A percentile compares a stretch with the other conserved stretches of the same genome.
Conservation (phyloP, 345 rosid species). For the Leavenworthia alabamica region DNA sequence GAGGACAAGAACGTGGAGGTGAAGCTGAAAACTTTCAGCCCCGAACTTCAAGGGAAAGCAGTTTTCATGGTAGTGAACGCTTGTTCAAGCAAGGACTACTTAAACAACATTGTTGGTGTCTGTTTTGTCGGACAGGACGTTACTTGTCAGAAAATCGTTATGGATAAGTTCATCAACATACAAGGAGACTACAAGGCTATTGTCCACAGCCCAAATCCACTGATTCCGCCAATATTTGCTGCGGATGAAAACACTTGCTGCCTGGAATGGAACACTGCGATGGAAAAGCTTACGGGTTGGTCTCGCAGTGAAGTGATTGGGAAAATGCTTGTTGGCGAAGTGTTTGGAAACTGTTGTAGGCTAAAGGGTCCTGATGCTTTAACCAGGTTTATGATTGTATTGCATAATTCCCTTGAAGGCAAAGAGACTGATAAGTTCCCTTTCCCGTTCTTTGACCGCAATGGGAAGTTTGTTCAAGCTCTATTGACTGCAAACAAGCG, state of each 20-base stretch:
- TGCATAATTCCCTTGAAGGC: constrained; percentile 86
- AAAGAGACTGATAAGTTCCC: constrained; percentile 79
- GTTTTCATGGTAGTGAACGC: constrained; percentile 87
- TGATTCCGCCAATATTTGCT: constrained; percentile 97
- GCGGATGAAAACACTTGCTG: constrained; percentile 87
- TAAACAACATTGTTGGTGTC: constrained; percentile 80
- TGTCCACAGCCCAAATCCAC: constrained; percentile 81
- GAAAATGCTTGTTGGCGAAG: constrained; percentile 88
- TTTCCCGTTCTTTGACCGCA: constrained; percentile 67
- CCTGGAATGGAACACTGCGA: constrained; percentile 95
- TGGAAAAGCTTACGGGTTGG: constrained; percentile 96
- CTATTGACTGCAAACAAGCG: constrained; percentile 88
- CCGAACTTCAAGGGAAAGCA: constrained; percentile 49
- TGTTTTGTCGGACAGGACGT: constrained; percentile 95
- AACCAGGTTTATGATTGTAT: constrained; percentile 83
- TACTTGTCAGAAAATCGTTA: constrained; percentile 80
- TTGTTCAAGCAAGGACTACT: constrained; percentile 89
- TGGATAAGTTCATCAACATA: constrained; percentile 90
- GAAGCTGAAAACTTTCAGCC: constrained; percentile 71
- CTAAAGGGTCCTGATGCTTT: constrained; percentile 87
- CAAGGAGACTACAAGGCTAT: constrained; percentile 94
- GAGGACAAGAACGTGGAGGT: constrained; percentile 91
- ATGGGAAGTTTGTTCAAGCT: constrained; percentile 65
- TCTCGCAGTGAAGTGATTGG: constrained; percentile 59
- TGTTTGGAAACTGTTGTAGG: constrained; percentile 79